Evolutionary conservation across 352 stramenopile species (phyloP), one percentile per base, ranked within the genome.

Genomic region (Phytopythium boreale): DNA sequence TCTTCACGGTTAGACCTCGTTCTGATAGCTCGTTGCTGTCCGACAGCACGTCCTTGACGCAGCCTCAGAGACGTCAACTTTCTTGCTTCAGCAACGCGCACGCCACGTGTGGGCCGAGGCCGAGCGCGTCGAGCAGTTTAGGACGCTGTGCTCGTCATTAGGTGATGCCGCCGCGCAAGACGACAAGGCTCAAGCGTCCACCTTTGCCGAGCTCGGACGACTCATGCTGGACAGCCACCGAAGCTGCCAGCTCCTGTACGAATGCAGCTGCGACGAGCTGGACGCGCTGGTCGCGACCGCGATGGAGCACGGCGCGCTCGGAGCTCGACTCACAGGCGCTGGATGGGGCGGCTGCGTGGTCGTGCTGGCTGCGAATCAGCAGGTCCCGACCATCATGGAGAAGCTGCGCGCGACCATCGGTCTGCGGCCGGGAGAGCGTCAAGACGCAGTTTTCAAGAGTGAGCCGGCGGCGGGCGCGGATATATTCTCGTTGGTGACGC

Each of bases 311-410:
- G 84, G 85, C 20, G 87, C 88, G 22, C 63, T 91, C 10, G 87
- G 88, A 11, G 82, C 82, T 12, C 76, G 87, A 20, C 64, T 96
- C 26, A 95, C 85, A 14, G 88, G 88, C 41, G 88, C 88, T 64
- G 88, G 88, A 1, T 95, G 88, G 88, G 88, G 88, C 63, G 88
- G 88, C 36, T 96, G 85, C 66, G 76, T 82, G 1, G 82, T 96
- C 11, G 68, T 78, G 19, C 59, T 94, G 17, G 71, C 93, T 4
- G 53, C 50, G 20, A 81, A 80, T n/a, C 19, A 56, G 27, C 56
- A 70, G 11, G 68, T 84, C 12, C 27, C 50, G 11, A 63, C 8
- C 19, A 86, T 90, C 56, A 84, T 82, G 56, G 64, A 72, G 51
- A 27, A 59, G 26, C 31, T 89, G 15, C 51, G 63, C 24, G 56